These are phyloP conservation scores for Protea cynaroides DNA, from an alignment of 164 flowering plant genomes.

Conservation along the genomic window DNA sequence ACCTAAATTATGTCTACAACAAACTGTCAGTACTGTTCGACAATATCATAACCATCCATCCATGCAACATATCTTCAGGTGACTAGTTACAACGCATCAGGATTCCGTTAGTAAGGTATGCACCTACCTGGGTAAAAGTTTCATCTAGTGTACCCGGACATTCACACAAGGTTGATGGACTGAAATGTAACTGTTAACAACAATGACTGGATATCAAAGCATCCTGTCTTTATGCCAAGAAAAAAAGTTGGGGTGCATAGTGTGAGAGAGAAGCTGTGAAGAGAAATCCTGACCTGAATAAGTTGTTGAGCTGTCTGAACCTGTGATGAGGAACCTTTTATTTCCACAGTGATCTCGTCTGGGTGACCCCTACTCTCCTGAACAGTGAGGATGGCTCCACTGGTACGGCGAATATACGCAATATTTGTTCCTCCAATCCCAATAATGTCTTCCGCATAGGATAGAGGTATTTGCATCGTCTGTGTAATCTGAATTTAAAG, in stretches of 20 bases:
- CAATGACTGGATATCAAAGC: neutral
- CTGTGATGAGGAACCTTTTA: slow-evolving; percentile 77
- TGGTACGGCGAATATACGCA: slow-evolving; percentile 73
- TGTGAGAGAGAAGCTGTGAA: neutral
- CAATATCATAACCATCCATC: too few species aligned
- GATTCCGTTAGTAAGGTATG: too few species aligned
- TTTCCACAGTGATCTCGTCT: slow-evolving; percentile 88
- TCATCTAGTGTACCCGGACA: too few species aligned
- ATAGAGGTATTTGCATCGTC: slow-evolving; percentile 90
- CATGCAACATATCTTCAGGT: too few species aligned
- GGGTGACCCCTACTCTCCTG: slow-evolving; percentile 77
- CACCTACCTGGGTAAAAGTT: too few species aligned
- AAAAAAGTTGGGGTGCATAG: neutral
- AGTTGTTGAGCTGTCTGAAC: slow-evolving; percentile 90
- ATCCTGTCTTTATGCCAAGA: neutral
- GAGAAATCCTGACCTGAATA: slow-evolving; percentile 51
- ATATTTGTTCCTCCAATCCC: slow-evolving; percentile 83
- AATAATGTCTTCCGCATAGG: slow-evolving; percentile 91
- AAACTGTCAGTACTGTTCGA: too few species aligned
- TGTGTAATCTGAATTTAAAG: slow-evolving; percentile 49
- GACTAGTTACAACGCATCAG: too few species aligned
- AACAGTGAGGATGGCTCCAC: slow-evolving; percentile 83
- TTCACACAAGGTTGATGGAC: too few species aligned
- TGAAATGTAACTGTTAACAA: too few species aligned
- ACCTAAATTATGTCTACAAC: too few species aligned